Evolutionary conservation across 2,329 filamentous ascomycete genomes (phyloP), one percentile per base, ranked within the genome.

Genomic region (Penicillium sp.): DNA sequence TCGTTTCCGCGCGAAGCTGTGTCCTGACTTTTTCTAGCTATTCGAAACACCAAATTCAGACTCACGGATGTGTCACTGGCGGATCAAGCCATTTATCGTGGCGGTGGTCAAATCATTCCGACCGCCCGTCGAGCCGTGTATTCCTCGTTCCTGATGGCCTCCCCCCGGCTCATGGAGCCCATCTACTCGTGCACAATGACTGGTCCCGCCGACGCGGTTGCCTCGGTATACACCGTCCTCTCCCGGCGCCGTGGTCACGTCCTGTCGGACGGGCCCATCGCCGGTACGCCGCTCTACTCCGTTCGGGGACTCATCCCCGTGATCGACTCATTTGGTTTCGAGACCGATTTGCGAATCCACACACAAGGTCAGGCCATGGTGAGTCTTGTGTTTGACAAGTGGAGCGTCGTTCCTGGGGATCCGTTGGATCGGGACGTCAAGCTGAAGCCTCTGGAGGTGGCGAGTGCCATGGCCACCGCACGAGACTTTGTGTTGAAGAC

Each of bases 401-500:
- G 93, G 93, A 90, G 81, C 63, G 88, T 97, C 52, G 91, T 98
- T 1, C 93, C 93, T 1, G 93, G 93, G 47, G 93, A 98, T 68
- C 93, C 93, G 36, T 78, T 98, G 32, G 93, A 98, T 69, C 86
- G 85, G 63, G 86, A 90, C 52, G 84, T 94, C 53, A 82, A 89
- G 56, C 75, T 93, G 47, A 78, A 87, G 43, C 88, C 90, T 4
- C 75, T 98, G 55, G 90, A 97, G 69, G 89, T 90, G 54, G 93
- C 93, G 1, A 81, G 80, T 46, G 87, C 88, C 44, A 89, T 94
- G 74, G 90, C 88, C 24, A 94, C 90, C 42, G 93, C 93, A 1
- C 79, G 93, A 52, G 93, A 98, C 69, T 97, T 98, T 70, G 90
- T 97, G 46, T 79, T 97, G 53, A 98, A 98, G 80, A 98, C 93